These are phyloP conservation scores for Hymenoscyphus repandus DNA, from an alignment of 2,329 filamentous ascomycete species.

Conservation along the genomic window DNA sequence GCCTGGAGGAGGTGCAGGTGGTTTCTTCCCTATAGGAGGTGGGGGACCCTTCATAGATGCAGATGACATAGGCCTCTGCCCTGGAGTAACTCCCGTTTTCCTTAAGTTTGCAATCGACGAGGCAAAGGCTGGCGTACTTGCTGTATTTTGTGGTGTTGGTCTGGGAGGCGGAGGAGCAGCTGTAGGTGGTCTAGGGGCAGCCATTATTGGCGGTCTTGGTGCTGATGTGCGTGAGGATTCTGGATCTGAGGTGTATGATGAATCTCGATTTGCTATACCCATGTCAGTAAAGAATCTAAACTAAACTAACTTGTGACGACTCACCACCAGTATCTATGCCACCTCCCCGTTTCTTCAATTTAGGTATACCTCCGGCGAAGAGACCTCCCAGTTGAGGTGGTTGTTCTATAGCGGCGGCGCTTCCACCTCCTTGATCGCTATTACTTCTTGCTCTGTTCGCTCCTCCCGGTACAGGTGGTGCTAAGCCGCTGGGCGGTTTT, in stretches of 20 bases:
- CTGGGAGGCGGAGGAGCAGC: slow-evolving; percentile 54
- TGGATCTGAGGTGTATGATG: slow-evolving; percentile 78
- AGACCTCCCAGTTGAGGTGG: slow-evolving; percentile 81
- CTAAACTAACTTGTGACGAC: background rate
- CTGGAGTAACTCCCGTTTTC: slow-evolving; percentile 47
- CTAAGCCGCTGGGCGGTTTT: slow-evolving; percentile 58
- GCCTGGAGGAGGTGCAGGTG: slow-evolving; percentile 55
- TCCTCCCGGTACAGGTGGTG: slow-evolving; percentile 65
- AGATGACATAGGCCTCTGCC: slow-evolving; percentile 54
- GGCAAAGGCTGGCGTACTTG: slow-evolving; percentile 44
- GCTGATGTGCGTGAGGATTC: slow-evolving; percentile 57
- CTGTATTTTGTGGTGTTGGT: slow-evolving; percentile 40
- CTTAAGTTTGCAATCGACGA: slow-evolving; percentile 55
- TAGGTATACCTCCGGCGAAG: slow-evolving; percentile 93
- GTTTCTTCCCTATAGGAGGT: slow-evolving; percentile 73
- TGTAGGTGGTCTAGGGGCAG: slow-evolving; percentile 51
- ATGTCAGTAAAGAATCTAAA: slow-evolving; percentile 17
- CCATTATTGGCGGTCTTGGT: slow-evolving; percentile 50
- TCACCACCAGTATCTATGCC: slow-evolving; percentile 69
- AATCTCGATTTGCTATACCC: slow-evolving; percentile 53
- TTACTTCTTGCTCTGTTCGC: slow-evolving; percentile 72
- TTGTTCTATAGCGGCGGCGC: slow-evolving; percentile 43
- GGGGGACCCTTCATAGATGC: slow-evolving; percentile 65
- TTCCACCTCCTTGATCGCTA: slow-evolving; percentile 61
- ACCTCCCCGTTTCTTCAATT: slow-evolving; percentile 81